Conservation (phyloP, 2,329 filamentous ascomycete genomes). For the Fusarium kyushuense region DNA sequence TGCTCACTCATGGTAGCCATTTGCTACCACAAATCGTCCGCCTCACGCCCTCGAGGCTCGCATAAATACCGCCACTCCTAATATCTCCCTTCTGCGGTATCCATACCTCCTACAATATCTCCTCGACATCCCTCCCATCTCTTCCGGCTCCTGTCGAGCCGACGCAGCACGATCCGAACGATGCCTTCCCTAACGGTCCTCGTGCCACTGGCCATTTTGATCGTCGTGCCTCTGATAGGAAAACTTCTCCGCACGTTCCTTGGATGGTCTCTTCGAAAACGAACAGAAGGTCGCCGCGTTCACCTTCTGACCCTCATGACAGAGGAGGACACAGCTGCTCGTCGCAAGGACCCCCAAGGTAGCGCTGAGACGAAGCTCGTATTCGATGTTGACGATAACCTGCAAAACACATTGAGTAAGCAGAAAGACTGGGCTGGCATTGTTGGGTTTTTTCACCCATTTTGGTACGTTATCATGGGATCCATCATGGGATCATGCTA, state of each 20-base stretch:
- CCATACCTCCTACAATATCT: background rate
- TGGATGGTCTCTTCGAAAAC: constrained; percentile 72
- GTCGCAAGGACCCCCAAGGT: constrained; percentile 51
- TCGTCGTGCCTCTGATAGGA: constrained; percentile 46
- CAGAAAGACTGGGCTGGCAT: constrained; percentile 80
- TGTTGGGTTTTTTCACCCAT: constrained; percentile 97
- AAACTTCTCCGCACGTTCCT: constrained; percentile 57
- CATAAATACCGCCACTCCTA: constrained; percentile 5
- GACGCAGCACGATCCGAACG: constrained; percentile 1
- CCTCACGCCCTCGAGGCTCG: constrained; percentile 25
- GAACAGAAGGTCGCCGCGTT: constrained; percentile 71
- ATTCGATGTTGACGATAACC: constrained; percentile 55
- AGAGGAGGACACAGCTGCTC: constrained; percentile 58
- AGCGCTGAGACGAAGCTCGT: constrained; percentile 72
- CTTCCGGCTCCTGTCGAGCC: constrained; percentile 2
- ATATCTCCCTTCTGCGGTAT: background rate
- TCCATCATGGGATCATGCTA: constrained; percentile 14
- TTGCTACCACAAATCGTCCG: constrained; percentile 12
- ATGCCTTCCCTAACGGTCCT: constrained; percentile 29
- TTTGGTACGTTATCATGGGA: constrained; percentile 74
- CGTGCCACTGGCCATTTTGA: constrained; percentile 36
- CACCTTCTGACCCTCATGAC: constrained; percentile 67
- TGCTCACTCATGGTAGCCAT: constrained; percentile 14
- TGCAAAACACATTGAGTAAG: constrained; percentile 51
- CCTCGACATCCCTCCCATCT: background rate